Conservation (phyloP, 2,329 filamentous ascomycete genomes). For the Didymella exigua region DNA sequence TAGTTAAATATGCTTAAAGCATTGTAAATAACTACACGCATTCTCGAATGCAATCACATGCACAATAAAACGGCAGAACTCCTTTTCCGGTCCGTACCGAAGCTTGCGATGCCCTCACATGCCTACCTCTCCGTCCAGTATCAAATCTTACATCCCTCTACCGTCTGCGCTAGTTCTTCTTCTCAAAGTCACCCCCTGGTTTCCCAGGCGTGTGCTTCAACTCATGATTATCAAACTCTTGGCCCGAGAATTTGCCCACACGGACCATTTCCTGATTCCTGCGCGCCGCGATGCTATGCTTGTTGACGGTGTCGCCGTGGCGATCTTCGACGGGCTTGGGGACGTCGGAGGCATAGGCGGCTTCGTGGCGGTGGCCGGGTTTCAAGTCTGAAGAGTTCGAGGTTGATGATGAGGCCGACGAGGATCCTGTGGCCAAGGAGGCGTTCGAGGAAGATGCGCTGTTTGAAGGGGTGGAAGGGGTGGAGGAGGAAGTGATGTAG, state of each 20-base stretch:
- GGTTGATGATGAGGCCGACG: not conserved
- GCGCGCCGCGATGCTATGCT: slow-evolving; percentile 33
- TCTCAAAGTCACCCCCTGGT: slow-evolving; percentile 33
- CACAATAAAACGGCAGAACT: too few species aligned
- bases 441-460: not conserved
- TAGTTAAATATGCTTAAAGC: too few species aligned
- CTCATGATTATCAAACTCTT: slow-evolving; percentile 37
- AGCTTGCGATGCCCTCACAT: not conserved
- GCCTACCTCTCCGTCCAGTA: too few species aligned
- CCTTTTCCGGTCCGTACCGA: too few species aligned
- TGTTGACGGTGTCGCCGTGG: slow-evolving; percentile 31
- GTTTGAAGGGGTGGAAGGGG: not conserved
- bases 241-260: slow-evolving; percentile 30
- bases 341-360: slow-evolving; percentile 23
- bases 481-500: slow-evolving; percentile 15
- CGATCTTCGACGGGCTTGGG: slow-evolving; percentile 36
- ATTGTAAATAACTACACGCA: too few species aligned
- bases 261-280: slow-evolving; percentile 34
- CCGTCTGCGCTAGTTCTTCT: not conserved
- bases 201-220: slow-evolving; percentile 24
- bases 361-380: slow-evolving; percentile 16
- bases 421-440: not conserved
- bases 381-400: not conserved
- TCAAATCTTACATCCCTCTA: not conserved
- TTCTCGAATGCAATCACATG: not conserved